Evolutionary conservation across 2,329 filamentous ascomycete genomes (phyloP).

Genomic region (Bimuria novae-zelandiae): DNA sequence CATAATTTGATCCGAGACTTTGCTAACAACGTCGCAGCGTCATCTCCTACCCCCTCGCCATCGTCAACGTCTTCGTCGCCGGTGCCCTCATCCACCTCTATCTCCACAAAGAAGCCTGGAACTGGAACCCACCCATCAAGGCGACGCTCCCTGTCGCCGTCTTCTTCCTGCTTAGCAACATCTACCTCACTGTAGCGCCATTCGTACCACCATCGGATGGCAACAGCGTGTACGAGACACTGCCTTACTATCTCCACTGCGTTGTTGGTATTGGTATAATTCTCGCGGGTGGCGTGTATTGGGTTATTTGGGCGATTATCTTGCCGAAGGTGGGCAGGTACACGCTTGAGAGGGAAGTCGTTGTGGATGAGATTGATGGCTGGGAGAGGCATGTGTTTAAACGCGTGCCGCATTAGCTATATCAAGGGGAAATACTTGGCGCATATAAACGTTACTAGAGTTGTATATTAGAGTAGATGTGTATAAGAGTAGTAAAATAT

Average conservation of each 20-base stretch:
- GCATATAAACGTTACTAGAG: no score
- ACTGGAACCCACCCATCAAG: conserved; percentile 56
- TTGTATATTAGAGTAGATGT: no score
- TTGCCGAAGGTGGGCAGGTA: conserved; percentile 51
- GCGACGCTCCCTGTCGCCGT: conserved; percentile 56
- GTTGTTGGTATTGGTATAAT: conserved; percentile 58
- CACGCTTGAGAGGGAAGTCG: conserved; percentile 41
- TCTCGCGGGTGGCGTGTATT: conserved; percentile 56
- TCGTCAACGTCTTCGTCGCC: conserved; percentile 58
- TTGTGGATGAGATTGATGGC: conserved; percentile 41
- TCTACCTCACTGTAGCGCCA: conserved; percentile 58
- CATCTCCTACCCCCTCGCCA: conserved; percentile 67
- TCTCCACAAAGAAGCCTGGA: conserved; percentile 45
- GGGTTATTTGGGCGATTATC: conserved; percentile 56
- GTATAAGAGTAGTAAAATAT: no score
- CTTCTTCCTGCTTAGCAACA: conserved; percentile 59
- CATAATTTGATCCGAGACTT: not conserved
- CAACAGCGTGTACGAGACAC: conserved; percentile 56
- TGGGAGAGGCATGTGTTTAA: conserved; percentile 48
- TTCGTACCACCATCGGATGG: conserved; percentile 56
- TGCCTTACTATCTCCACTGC: conserved; percentile 60
- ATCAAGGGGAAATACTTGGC: no score
- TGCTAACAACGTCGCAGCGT: conserved; percentile 49
- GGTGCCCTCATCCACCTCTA: conserved; percentile 56
- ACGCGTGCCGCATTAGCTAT: conserved; percentile 20